phyloP scores from a whole-genome alignment of 139 green algal genomes.

The Pleodorina starrii region DNA sequence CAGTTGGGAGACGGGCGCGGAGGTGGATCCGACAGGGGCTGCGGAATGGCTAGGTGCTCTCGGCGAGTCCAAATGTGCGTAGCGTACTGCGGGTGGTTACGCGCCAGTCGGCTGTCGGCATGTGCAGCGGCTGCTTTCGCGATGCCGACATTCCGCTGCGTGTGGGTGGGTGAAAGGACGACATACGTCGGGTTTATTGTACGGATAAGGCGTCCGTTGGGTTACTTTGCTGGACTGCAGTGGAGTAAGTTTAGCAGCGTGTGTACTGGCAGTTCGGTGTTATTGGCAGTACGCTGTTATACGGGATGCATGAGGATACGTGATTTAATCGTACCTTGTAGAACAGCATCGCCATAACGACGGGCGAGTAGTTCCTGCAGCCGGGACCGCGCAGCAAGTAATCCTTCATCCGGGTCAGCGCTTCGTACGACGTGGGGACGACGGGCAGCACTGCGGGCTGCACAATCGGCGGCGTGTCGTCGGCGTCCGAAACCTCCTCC shows the following conservation, averaged over 20 bases:
- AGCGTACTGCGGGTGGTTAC: not conserved
- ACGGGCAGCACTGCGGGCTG: no score
- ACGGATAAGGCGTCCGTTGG: no score
- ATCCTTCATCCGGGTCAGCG: not conserved
- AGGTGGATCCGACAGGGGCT: not conserved
- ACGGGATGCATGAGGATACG: no score
- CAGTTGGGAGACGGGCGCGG: not conserved
- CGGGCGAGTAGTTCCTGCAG: not conserved
- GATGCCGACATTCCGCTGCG: not conserved
- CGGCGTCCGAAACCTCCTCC: no score
- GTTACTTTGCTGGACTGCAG: no score
- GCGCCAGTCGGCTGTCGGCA: not conserved
- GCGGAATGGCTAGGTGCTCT: not conserved
- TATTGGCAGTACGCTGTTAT: no score
- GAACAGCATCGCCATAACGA: not conserved
- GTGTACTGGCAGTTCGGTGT: no score
- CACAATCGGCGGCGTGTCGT: no score
- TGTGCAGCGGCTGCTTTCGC: not conserved
- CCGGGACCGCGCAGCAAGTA: not conserved
- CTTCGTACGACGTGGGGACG: no score
- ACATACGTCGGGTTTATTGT: no score
- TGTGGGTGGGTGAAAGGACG: no score
- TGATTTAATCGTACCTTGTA: slow-evolving; percentile 25
- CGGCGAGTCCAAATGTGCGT: not conserved
- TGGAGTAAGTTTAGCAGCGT: no score